A percentile compares a stretch with the other conserved stretches of the same genome.
These are phyloP conservation scores for Kazachstania sp. DNA, from an alignment of 1,139 yeast genomes.

Conservation along the genomic window DNA sequence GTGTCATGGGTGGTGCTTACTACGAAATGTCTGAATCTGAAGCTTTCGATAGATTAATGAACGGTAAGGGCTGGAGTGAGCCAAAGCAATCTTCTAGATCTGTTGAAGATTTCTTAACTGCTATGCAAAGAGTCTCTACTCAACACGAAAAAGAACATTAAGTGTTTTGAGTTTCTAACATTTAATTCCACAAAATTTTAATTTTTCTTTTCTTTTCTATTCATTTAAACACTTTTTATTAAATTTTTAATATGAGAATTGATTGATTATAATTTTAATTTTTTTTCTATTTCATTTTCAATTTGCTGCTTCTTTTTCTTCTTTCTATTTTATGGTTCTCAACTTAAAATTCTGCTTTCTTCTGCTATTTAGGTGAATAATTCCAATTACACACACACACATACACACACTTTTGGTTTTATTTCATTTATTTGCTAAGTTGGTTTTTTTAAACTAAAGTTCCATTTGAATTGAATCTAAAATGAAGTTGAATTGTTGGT, in stretches of 20 bases:
- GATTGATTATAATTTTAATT: constrained; percentile 8
- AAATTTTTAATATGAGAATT: constrained; percentile 7
- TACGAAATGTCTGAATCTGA: constrained; percentile 83
- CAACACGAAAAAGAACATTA: constrained; percentile 71
- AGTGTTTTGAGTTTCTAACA: constrained; percentile 7
- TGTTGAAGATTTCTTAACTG: constrained; percentile 88
- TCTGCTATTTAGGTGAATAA: not conserved
- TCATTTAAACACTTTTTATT: constrained; percentile 1
- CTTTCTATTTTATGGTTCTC: not conserved
- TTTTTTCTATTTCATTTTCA: constrained; percentile 1
- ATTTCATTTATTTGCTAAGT: not conserved
- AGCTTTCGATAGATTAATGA: constrained; percentile 86
- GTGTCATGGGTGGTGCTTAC: constrained; percentile 95
- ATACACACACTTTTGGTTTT: constrained; percentile 5
- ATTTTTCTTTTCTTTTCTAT: constrained; percentile 4
- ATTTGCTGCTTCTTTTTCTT: not conserved
- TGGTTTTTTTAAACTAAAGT: too few species aligned
- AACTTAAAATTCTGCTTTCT: not conserved
- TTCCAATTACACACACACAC: constrained; percentile 12
- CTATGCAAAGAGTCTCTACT: constrained; percentile 97
- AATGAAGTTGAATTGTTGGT: not conserved
- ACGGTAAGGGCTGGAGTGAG: constrained; percentile 81
- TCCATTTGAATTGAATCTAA: too few species aligned
- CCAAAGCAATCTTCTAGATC: constrained; percentile 65
- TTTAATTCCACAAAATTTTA: not conserved